Percentiles rank a stretch among this genome's conserved stretches.
Conservation (phyloP, 192 early-diverging fungal genomes). For the Allomyces macrogynus region DNA sequence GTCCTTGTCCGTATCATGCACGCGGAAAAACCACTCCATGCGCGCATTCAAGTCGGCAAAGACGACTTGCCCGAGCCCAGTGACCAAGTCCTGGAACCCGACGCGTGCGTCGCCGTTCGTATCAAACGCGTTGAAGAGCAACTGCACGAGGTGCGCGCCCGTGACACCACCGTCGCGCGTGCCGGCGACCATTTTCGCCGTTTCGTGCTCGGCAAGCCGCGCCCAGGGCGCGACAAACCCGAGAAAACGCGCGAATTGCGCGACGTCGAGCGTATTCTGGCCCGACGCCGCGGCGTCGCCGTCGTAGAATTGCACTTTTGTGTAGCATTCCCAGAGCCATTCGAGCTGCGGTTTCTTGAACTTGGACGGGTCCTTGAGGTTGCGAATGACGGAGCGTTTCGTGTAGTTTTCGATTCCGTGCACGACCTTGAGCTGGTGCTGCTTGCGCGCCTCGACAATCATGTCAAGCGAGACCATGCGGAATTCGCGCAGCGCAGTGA, state of each 20-base stretch:
- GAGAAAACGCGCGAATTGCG: slow-evolving; percentile 54
- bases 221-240: slow-evolving; percentile 47
- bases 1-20: slow-evolving; percentile 51
- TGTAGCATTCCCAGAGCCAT: slow-evolving; percentile 76
- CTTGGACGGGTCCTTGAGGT: slow-evolving; percentile 44
- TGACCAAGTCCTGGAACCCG: slow-evolving; percentile 57
- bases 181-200: slow-evolving; percentile 2
- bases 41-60: slow-evolving; percentile 55
- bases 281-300: background rate
- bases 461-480: slow-evolving; percentile 50
- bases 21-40: slow-evolving; percentile 60
- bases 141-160: slow-evolving; percentile 16
- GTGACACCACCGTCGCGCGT: slow-evolving; percentile 5
- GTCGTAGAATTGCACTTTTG: slow-evolving; percentile 50
- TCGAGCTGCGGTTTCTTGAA: slow-evolving; percentile 75
- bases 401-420: slow-evolving; percentile 80
- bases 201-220: slow-evolving; percentile 17
- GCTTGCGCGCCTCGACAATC: slow-evolving; percentile 58
- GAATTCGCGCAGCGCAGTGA: slow-evolving; percentile 79
- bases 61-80: slow-evolving; percentile 52
- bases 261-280: slow-evolving; percentile 35
- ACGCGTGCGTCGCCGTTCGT: slow-evolving; percentile 27
- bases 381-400: slow-evolving; percentile 70
- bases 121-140: slow-evolving; percentile 31
- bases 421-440: slow-evolving; percentile 71